A percentile compares a stretch with the other conserved stretches of the same genome.
phyloP scores from a whole-genome alignment of 2,329 filamentous ascomycete genomes.

The Macrophomina pseudophaseolina region DNA sequence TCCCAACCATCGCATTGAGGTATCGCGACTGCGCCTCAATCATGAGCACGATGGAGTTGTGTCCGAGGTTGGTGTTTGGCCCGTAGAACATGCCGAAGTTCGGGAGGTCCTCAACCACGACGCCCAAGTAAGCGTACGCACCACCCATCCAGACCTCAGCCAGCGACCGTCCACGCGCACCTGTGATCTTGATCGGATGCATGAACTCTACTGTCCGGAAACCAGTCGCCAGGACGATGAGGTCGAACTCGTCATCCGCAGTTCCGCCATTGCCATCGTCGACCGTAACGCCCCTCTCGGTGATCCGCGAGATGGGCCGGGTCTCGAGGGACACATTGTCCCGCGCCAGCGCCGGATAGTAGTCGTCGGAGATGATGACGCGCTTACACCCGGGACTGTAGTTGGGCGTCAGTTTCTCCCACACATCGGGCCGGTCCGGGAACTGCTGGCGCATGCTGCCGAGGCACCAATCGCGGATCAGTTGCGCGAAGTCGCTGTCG shows the following conservation, averaged over 20 bases:
- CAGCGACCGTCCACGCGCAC: slow-evolving; percentile 50
- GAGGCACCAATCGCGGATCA: slow-evolving; percentile 46
- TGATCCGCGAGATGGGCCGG: slow-evolving; percentile 52
- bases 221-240: slow-evolving; percentile 64
- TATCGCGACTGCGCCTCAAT: slow-evolving; percentile 64
- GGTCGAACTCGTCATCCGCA: slow-evolving; percentile 56
- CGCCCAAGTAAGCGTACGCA: slow-evolving; percentile 53
- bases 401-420: slow-evolving; percentile 59
- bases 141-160: slow-evolving; percentile 60
- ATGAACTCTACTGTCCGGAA: slow-evolving; percentile 65
- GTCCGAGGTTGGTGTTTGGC: slow-evolving; percentile 60
- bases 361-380: slow-evolving; percentile 61
- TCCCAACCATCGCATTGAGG: slow-evolving; percentile 56
- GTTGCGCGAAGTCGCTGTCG: slow-evolving; percentile 47
- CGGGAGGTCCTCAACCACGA: slow-evolving; percentile 57
- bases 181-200: slow-evolving; percentile 60
- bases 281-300: slow-evolving; percentile 54
- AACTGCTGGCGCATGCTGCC: slow-evolving; percentile 54
- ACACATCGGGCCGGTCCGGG: slow-evolving; percentile 55
- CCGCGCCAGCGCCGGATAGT: slow-evolving; percentile 56
- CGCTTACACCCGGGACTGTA: slow-evolving; percentile 63
- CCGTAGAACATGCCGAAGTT: slow-evolving; percentile 65
- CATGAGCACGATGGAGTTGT: slow-evolving; percentile 66
- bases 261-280: slow-evolving; percentile 43
- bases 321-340: slow-evolving; percentile 60